Base-by-base conservation (phyloP, 2,329 filamentous ascomycete genomes). In the Curvularia lunata region DNA sequence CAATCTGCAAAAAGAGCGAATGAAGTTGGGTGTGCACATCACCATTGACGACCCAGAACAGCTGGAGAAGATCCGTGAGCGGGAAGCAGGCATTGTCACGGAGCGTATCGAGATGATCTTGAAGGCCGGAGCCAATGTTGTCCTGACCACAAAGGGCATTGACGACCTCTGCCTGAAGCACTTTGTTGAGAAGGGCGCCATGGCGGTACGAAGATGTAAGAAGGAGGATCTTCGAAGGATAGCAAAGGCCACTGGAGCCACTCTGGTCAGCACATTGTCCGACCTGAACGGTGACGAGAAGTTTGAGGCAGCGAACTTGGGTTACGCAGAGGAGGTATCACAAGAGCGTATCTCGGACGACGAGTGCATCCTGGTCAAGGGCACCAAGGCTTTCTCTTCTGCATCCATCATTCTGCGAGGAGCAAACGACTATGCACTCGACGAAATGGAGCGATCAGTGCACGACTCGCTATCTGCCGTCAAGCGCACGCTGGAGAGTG, bases 271-370 rank as follows among this genome's bases (percentile, higher is more conserved):
- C 83, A 94, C 92, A 7, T 84, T 99, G 47, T 98, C 95, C 4
- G 96, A 99, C 77, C 83, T 99, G 64, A 98, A 99, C 75, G 95
- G 95, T 58, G 95, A 99, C 76, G 95, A 99, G 82, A 92, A 90
- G 76, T 99, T 98, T 71, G 95, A 99, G 68, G 82, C 91, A 21
- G 92, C 92, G 40, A 91, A 91, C 75, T 84, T 99, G 37, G 95
- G 95, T 59, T 84, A 92, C 64, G 95, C 95, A 13, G 95, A 99
- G 70, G 95, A 98, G 80, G 94, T 99, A 62, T 86, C 90, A n/a
- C 95, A 99, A 80, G 95, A 98, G 83, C 90, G 94, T 73, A 98
- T 99, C 76, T 98, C 95, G 2, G 95, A 99, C 72, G 95, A 99
- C 69, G 95, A 99, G 83, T 98, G 94, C 79, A 99, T 99, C 66